A percentile compares a stretch with the other conserved stretches of the same genome.
These are phyloP conservation scores for Cinnamomum micranthum DNA, from an alignment of 164 flowering plant species.

Conservation along the genomic window DNA sequence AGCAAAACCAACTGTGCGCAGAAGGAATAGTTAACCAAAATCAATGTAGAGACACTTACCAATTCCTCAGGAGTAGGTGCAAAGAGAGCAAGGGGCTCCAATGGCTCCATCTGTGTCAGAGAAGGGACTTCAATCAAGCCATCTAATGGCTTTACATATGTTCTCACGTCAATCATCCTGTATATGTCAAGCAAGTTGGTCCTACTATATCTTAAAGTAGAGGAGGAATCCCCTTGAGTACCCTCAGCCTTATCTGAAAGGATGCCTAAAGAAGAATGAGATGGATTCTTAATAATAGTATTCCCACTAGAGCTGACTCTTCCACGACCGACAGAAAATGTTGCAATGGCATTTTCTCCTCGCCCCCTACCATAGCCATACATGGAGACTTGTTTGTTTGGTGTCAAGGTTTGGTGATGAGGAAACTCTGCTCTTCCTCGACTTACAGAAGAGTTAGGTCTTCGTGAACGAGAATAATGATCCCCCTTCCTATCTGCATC, in stretches of 20 bases:
- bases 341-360: conserved; percentile 47
- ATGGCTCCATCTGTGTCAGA: conserved; percentile 55
- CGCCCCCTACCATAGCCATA: conserved; percentile 68
- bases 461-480: conserved; percentile 61
- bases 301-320: conserved; percentile 34
- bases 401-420: conserved; percentile 45
- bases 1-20: background rate
- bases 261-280: conserved; percentile 39
- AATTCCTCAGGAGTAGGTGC: conserved; percentile 74
- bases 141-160: conserved; percentile 30
- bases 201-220: conserved; percentile 57
- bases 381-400: conserved; percentile 48
- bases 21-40: background rate
- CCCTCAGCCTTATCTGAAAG: conserved; percentile 43
- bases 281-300: conserved; percentile 15
- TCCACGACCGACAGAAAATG: conserved; percentile 67
- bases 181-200: conserved; percentile 75
- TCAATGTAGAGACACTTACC: conserved; percentile 37
- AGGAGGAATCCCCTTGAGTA: conserved; percentile 38
- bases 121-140: conserved; percentile 57
- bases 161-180: conserved; percentile 48
- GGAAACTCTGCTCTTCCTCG: conserved; percentile 68
- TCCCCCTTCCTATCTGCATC: conserved; percentile 64
- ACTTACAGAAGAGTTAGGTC: conserved; percentile 52
- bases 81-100: conserved; percentile 84